phyloP scores from a whole-genome alignment of 2,329 filamentous ascomycete genomes.

The Cercospora sojina region DNA sequence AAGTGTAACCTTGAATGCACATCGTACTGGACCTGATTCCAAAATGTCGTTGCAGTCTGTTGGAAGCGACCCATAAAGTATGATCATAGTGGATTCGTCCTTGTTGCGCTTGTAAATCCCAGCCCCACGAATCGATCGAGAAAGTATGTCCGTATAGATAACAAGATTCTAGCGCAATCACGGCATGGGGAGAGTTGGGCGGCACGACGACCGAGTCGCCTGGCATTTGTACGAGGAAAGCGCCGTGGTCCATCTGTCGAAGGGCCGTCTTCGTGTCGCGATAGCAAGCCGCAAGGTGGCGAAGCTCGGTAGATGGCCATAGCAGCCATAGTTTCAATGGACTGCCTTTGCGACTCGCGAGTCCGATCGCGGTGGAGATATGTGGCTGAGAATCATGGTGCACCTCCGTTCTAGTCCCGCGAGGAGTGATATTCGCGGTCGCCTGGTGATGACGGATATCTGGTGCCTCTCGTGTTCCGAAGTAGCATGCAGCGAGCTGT shows the following conservation, averaged over 20 bases:
- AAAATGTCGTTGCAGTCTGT: too few species aligned
- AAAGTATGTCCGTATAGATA: constrained; percentile 4
- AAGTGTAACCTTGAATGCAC: too few species aligned
- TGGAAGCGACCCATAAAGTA: too few species aligned
- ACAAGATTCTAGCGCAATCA: constrained; percentile 2
- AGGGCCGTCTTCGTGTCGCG: constrained; percentile 9
- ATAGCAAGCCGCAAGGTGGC: constrained; percentile 7
- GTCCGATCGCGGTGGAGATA: constrained; percentile 10
- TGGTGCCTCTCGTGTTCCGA: not conserved
- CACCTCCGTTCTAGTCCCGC: constrained; percentile 2
- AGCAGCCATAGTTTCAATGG: constrained; percentile 15
- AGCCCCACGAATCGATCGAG: not conserved
- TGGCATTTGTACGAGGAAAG: constrained; percentile 7
- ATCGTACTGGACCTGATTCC: too few species aligned
- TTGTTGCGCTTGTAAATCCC: too few species aligned
- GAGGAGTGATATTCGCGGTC: constrained; percentile 10
- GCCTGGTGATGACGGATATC: not conserved
- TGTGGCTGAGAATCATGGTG: constrained; percentile 11
- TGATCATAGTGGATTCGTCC: too few species aligned
- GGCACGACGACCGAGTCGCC: constrained; percentile 2
- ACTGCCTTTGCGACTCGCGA: not conserved
- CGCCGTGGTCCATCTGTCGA: not conserved
- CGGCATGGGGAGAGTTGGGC: constrained; percentile 5
- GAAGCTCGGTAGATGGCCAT: constrained; percentile 18
- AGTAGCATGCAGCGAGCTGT: not conserved